Evolutionary conservation across 2,329 filamentous ascomycete species (phyloP).

Genomic region (Fusarium praegraminearum): DNA sequence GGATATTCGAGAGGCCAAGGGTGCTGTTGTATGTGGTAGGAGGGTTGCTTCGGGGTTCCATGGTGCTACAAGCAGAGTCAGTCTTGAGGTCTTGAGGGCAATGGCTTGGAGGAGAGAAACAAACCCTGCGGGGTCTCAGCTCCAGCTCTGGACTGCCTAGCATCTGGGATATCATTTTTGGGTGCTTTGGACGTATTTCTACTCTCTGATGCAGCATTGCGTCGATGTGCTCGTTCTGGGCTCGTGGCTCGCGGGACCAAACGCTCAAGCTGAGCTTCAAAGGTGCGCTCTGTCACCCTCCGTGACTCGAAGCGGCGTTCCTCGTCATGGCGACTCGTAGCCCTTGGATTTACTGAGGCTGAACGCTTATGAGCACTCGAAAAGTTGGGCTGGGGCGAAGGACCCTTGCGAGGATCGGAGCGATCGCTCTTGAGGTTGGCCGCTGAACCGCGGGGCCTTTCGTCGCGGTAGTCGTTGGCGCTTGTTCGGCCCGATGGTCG

Average conservation of each 20-base stretch:
- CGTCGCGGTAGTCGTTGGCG: conserved; percentile 53
- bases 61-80: conserved; percentile 54
- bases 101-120: conserved; percentile 26
- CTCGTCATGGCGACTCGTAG: conserved; percentile 59
- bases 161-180: conserved; percentile 59
- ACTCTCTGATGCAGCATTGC: conserved; percentile 53
- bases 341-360: conserved; percentile 68
- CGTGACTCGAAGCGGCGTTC: conserved; percentile 63
- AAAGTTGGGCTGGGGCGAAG: conserved; percentile 52
- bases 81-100: conserved; percentile 10
- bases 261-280: conserved; percentile 72
- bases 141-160: conserved; percentile 57
- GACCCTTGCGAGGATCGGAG: conserved; percentile 54
- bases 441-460: conserved; percentile 53
- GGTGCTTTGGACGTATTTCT: conserved; percentile 54
- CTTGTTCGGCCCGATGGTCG: conserved; percentile 61
- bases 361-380: conserved; percentile 65
- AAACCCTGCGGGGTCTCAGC: conserved; percentile 64
- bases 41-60: conserved; percentile 88
- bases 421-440: conserved; percentile 50
- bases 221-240: conserved; percentile 65
- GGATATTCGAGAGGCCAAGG: conserved; percentile 74
- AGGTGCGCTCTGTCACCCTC: conserved; percentile 66
- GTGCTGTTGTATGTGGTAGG: conserved; percentile 74
- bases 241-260: conserved; percentile 69